Evolutionary conservation across 345 rosid genomes (phyloP), one percentile per base, ranked within the genome.

Genomic region (Populus ilicifolia): DNA sequence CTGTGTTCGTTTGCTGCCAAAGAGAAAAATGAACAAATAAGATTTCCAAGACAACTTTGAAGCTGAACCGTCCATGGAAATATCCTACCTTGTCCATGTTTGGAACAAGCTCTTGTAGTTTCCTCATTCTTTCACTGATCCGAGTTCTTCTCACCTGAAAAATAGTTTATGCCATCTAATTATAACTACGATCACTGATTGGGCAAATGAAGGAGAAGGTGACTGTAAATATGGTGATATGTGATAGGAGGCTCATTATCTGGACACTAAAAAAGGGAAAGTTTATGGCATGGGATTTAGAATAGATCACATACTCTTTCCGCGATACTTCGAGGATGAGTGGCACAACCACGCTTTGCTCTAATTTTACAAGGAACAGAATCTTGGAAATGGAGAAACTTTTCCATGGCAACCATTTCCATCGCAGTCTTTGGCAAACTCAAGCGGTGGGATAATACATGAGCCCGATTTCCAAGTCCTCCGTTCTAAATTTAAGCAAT

Each of bases 331-430:
- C 99, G 89, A 84, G 99, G 99, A 86, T 96, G 99, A 78, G 99
- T 96, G 41, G 99, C 99, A 39, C 94, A 93, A n/a, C 99, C 99
- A 25, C 99, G 94, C 86, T 96, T 96, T 27, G 99, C 99, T 84
- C 99, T 83, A 62, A 89, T 84, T 80, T 93, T 96, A 84, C 97
- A 96, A 66, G 99, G 99, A 79, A 92, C 96, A 18, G 98, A 88
- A 78, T 92, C 99, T 85, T 91, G 99, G 30, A 89, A 85, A 43
- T 87, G 91, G 68, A 90, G 83, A 72, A 84, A 87, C 79, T 89
- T 95, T 73, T 93, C 99, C 80, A 87, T 70, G 27, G 93, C 78
- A 82, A 48, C 86, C 91, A 89, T 86, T 78, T 90, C 96, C 0
- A 88, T 77, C 17, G 93, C 78, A 52, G 87, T 77, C 83, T 83